Percentiles rank a stretch among this genome's conserved stretches.
phyloP scores from a whole-genome alignment of 2,329 filamentous ascomycete species.

The Akanthomyces muscarius region DNA sequence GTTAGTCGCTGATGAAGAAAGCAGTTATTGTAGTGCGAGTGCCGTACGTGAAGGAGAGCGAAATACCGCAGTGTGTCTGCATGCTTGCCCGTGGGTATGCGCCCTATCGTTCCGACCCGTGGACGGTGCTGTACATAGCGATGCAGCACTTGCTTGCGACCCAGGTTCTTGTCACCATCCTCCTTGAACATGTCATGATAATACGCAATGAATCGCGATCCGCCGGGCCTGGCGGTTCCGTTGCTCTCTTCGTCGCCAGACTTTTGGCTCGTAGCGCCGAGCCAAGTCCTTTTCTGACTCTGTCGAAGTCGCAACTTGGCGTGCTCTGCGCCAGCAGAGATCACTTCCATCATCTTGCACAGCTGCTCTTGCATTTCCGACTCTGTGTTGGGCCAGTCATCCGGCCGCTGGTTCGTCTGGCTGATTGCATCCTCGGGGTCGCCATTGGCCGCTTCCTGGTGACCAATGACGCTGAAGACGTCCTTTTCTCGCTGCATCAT shows the following conservation, averaged over 20 bases:
- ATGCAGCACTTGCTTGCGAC: background rate
- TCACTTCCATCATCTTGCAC: constrained; percentile 1
- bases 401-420: background rate
- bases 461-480: constrained; percentile 24
- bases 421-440: background rate
- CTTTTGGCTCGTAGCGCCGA: background rate
- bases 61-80: constrained; percentile 11
- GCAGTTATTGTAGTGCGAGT: background rate
- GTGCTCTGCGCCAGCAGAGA: background rate
- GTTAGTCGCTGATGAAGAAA: background rate
- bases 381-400: constrained; percentile 3
- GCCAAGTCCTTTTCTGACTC: background rate
- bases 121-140: constrained; percentile 1
- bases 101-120: background rate
- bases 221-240: background rate
- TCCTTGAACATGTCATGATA: constrained; percentile 9
- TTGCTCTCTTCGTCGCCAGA: background rate
- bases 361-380: constrained; percentile 2
- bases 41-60: constrained; percentile 3
- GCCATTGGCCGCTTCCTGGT: constrained; percentile 18
- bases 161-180: background rate
- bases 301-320: constrained; percentile 1
- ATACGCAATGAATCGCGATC: background rate
- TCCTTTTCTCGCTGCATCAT: constrained; percentile 13
- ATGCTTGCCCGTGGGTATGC: background rate